Percentiles rank a stretch among this genome's conserved stretches.
Conservation (phyloP, 345 rosid genomes). For the Abelmoschus esculentus region DNA sequence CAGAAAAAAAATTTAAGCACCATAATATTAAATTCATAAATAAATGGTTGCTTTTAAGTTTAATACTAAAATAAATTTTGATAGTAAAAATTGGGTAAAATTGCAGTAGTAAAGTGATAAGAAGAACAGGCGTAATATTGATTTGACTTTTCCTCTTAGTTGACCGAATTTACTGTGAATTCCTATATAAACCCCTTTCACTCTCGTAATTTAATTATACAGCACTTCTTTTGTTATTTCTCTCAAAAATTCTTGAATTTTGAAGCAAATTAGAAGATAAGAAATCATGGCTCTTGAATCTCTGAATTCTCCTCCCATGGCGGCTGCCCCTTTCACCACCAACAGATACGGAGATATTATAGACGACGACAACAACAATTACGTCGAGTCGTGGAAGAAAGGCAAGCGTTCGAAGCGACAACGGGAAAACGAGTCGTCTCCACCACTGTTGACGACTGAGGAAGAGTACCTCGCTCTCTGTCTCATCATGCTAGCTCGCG, state of each 20-base stretch:
- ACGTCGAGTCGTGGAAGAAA: slow-evolving; percentile 12
- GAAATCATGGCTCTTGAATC: slow-evolving; percentile 65
- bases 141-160: not conserved
- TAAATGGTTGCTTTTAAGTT: too few species aligned
- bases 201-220: not conserved
- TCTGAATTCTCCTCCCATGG: slow-evolving; percentile 36
- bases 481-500: slow-evolving; percentile 18
- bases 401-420: slow-evolving; percentile 14
- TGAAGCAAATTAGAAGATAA: not conserved
- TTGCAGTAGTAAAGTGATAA: not conserved
- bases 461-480: slow-evolving; percentile 19
- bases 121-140: not conserved
- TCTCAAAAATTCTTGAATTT: not conserved
- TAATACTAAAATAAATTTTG: not conserved
- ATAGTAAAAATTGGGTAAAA: not conserved
- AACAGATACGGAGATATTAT: not conserved
- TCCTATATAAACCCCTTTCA: not conserved
- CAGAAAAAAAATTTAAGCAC: too few species aligned
- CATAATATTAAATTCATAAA: too few species aligned
- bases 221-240: not conserved
- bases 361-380: not conserved
- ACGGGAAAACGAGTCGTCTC: not conserved
- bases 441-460: not conserved
- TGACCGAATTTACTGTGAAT: not conserved
- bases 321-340: slow-evolving; percentile 8